A percentile compares a stretch with the other conserved stretches of the same genome.
Conservation (phyloP, 352 stramenopile genomes). For the Globisporangium okanoganense region DNA sequence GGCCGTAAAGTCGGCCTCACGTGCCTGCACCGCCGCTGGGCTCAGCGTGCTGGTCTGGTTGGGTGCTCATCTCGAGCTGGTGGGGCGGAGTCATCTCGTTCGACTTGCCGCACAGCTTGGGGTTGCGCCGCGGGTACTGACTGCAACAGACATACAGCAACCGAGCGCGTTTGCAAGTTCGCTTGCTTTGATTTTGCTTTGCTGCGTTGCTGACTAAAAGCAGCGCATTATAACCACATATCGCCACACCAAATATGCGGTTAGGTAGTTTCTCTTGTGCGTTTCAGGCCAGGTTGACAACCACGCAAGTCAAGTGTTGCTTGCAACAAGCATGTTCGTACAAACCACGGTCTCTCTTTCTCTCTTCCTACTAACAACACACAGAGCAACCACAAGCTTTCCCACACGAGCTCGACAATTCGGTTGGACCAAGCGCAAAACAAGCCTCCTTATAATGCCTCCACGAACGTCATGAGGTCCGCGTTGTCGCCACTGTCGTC, state of each 20-base stretch:
- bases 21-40: no score
- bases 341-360: background rate
- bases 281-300: no score
- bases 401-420: background rate
- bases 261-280: background rate
- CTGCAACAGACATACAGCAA: no score
- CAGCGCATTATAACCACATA: background rate
- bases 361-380: background rate
- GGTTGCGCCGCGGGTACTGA: no score
- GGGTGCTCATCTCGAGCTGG: background rate
- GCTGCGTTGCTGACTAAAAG: no score
- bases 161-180: no score
- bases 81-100: no score
- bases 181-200: no score
- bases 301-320: no score
- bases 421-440: background rate
- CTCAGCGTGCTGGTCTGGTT: background rate
- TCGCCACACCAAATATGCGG: background rate
- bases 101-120: no score
- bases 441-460: slow-evolving; percentile 36
- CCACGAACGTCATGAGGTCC: slow-evolving; percentile 74
- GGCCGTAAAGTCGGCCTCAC: slow-evolving; percentile 39
- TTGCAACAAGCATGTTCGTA: no score
- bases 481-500: slow-evolving; percentile 44
- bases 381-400: background rate